Percentiles rank a stretch among this genome's conserved stretches.
Evolutionary conservation across 768 basidiomycete species (phyloP).

Genomic region (Leucosporidium creatinivorum): DNA sequence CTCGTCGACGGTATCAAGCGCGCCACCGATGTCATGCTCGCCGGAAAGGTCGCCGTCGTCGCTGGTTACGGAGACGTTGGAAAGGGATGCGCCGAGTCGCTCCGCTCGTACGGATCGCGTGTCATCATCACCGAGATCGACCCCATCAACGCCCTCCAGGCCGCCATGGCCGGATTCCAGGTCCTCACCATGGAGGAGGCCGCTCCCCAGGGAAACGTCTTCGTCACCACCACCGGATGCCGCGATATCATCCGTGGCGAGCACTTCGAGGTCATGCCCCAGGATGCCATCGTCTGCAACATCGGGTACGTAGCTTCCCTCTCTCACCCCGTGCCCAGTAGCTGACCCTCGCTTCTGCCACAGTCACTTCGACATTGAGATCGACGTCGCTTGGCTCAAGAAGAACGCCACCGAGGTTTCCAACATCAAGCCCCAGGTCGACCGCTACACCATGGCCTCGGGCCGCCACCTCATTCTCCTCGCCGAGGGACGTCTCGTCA

Average conservation of each 20-base stretch:
- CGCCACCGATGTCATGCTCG: constrained; percentile 99
- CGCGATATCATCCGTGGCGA: constrained; percentile 88
- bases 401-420: constrained; percentile 69
- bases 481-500: constrained; percentile 97
- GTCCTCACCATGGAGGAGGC: constrained; percentile 98
- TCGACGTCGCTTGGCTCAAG: constrained; percentile 98
- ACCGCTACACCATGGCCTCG: constrained; percentile 84
- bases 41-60: constrained; percentile 97
- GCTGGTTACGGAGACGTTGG: constrained; percentile 99
- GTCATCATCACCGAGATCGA: constrained; percentile 97
- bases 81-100: constrained; percentile 96
- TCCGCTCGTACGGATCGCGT: constrained; percentile 93
- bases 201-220: constrained; percentile 77
- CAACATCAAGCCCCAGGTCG: constrained; percentile 98
- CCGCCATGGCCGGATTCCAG: constrained; percentile 99
- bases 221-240: constrained; percentile 98
- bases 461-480: constrained; percentile 96
- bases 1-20: constrained; percentile 99
- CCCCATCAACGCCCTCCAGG: constrained; percentile 99
- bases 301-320: constrained; percentile 69
- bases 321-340: not conserved
- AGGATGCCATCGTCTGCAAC: constrained; percentile 98
- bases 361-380: constrained; percentile 53
- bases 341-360: constrained; percentile 13
- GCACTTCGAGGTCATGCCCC: constrained; percentile 90